phyloP scores from a whole-genome alignment of 2,329 filamentous ascomycete species.

The Aureobasidium sp. region DNA sequence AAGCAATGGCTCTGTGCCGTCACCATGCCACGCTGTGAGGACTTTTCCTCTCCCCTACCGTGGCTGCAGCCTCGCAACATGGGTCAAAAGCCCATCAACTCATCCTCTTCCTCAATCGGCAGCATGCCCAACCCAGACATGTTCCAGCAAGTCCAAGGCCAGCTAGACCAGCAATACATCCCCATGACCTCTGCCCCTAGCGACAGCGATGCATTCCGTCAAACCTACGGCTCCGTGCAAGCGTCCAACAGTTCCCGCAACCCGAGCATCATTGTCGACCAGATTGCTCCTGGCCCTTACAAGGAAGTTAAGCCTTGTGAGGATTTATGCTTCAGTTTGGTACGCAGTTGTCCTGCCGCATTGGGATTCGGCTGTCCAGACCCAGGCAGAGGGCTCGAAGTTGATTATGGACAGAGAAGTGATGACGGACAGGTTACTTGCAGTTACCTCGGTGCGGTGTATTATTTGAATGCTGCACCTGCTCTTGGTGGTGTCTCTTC shows the following conservation, averaged over 20 bases:
- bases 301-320: slow-evolving; percentile 86
- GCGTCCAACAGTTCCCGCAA: slow-evolving; percentile 27
- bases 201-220: slow-evolving; percentile 22
- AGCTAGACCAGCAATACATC: slow-evolving; percentile 19
- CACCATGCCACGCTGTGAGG: slow-evolving; percentile 83
- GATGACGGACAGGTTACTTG: slow-evolving; percentile 21
- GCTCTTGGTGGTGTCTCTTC: background rate
- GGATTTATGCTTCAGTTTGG: slow-evolving; percentile 77
- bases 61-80: slow-evolving; percentile 64
- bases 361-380: slow-evolving; percentile 69
- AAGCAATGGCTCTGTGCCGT: slow-evolving; percentile 94
- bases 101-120: slow-evolving; percentile 12
- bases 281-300: slow-evolving; percentile 76
- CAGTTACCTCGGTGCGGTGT: slow-evolving; percentile 28
- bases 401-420: slow-evolving; percentile 39
- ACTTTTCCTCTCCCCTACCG: slow-evolving; percentile 53
- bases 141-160: slow-evolving; percentile 1
- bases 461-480: slow-evolving; percentile 21
- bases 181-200: slow-evolving; percentile 27
- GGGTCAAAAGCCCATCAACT: slow-evolving; percentile 32
- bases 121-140: background rate
- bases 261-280: slow-evolving; percentile 53
- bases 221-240: slow-evolving; percentile 22
- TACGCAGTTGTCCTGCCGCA: slow-evolving; percentile 71
- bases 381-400: slow-evolving; percentile 35